phyloP scores from a whole-genome alignment of 2,329 filamentous ascomycete species.

The Fusarium bactridioides region DNA sequence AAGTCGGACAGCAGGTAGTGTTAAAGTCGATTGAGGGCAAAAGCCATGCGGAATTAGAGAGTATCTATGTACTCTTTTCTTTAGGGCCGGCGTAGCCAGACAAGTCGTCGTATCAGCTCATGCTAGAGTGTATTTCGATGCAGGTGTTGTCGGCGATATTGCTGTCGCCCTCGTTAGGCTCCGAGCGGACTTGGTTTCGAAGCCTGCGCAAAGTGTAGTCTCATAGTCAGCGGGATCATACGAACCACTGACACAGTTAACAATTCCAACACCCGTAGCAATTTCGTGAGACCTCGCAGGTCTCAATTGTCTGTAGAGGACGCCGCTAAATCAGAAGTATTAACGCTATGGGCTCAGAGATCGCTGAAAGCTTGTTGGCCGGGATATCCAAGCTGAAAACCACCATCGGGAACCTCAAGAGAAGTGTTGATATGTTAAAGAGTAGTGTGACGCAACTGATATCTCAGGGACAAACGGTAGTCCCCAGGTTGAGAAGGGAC shows the following conservation, averaged over 20 bases:
- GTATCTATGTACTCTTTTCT: background rate
- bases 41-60: background rate
- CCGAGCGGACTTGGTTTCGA: background rate
- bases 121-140: background rate
- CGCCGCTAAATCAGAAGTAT: fast-evolving
- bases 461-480: background rate
- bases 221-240: background rate
- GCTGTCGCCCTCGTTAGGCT: background rate
- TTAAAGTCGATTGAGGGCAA: background rate
- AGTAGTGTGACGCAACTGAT: background rate
- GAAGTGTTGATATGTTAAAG: too few relatives aligned
- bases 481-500: background rate
- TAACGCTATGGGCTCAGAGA: fast-evolving
- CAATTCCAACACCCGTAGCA: background rate
- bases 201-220: background rate
- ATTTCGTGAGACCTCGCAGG: background rate
- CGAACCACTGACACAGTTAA: fast-evolving
- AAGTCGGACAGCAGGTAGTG: background rate
- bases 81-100: fast-evolving
- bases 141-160: background rate
- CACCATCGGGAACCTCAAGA: too few relatives aligned
- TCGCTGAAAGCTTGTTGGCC: fast-evolving
- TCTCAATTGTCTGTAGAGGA: background rate
- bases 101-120: background rate
- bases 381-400: too few relatives aligned